Percentiles rank a stretch among this genome's conserved stretches.
Conservation (phyloP, 192 early-diverging fungal genomes). For the Podila verticillata region DNA sequence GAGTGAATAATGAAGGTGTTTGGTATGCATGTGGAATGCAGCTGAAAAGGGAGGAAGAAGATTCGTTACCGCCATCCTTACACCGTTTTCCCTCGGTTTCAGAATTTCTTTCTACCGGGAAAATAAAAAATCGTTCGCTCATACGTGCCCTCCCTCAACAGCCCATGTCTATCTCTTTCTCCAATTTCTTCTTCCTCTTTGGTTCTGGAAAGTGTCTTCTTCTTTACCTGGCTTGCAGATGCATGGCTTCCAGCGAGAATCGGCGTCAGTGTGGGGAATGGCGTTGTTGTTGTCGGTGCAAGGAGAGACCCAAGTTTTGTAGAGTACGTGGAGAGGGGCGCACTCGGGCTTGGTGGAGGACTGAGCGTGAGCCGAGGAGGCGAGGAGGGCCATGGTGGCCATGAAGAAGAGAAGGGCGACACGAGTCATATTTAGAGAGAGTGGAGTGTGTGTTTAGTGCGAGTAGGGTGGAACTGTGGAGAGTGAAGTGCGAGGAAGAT, state of each 20-base stretch:
- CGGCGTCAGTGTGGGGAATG: slow-evolving; percentile 33
- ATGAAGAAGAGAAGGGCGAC: slow-evolving; percentile 12
- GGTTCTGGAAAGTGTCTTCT: too few species aligned
- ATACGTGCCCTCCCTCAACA: too few species aligned
- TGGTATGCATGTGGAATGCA: too few species aligned
- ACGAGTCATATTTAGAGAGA: neutral
- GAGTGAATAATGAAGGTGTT: too few species aligned
- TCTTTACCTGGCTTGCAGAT: slow-evolving; percentile 25
- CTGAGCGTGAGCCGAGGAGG: slow-evolving; percentile 4
- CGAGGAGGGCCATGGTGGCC: slow-evolving; percentile 5
- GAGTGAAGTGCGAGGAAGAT: neutral
- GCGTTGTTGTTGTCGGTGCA: slow-evolving; percentile 20
- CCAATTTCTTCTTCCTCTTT: too few species aligned
- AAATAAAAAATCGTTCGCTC: too few species aligned
- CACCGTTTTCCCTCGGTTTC: too few species aligned
- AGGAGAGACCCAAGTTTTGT: slow-evolving; percentile 13
- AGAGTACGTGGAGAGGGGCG: slow-evolving; percentile 23
- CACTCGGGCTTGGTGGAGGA: slow-evolving; percentile 24
- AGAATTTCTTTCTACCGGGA: too few species aligned
- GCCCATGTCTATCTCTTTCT: too few species aligned
- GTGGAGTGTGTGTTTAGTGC: neutral
- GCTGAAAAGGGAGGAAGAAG: too few species aligned
- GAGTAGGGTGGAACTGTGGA: neutral
- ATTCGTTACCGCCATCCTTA: too few species aligned
- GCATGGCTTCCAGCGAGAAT: slow-evolving; percentile 26